Base-by-base conservation (phyloP, 306 rosid species). In the Argentina anserina region DNA sequence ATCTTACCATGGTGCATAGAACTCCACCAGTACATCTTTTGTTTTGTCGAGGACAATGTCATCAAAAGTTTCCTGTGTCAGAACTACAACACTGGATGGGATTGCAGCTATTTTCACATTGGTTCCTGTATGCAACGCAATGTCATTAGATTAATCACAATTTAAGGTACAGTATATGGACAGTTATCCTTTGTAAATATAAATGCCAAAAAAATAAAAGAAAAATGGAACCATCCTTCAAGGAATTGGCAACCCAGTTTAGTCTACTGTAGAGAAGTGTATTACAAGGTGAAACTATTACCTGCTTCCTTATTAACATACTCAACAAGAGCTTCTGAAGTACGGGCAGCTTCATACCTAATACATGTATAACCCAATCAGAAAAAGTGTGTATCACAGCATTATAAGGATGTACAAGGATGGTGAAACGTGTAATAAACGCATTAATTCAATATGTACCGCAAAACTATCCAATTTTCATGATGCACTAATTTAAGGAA, bases 1-100 rank as follows among this genome's bases (percentile, higher is more conserved):
- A 50, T 50, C 84, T 81, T 82, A 94, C 98, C 96, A 91, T 36
- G 98, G 97, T 72, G 98, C 96, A 72, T 94, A 94, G 78, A 91
- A 94, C 86, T 94, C 97, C 70, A 94, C 91, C 55, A 94, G 79
- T 75, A 91, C 98, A 83, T 94, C 92, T 70, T 88, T 94, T 71
- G 84, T 89, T 79, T 77, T 78, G 72, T 94, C 92, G 82, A 89
- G 71, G 81, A 88, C 97, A 82, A 94, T 46, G 70, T 85, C 84
- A 72, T 88, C 78, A 69, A 94, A 94, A 80, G 83, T 89, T 68
- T 83, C 90, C 9, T 76, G 1, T 2, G 90, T 52, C 69, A 94
- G 96, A 59, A 89, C 77, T 36, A 81, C 87, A 65, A 94, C 97
- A 50, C 72, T 83, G 56, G 87, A 82, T 65, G 97, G 95, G 77